These are phyloP conservation scores for Rhodotorula graminis DNA, from an alignment of 768 basidiomycete genomes.

Conservation along the genomic window DNA sequence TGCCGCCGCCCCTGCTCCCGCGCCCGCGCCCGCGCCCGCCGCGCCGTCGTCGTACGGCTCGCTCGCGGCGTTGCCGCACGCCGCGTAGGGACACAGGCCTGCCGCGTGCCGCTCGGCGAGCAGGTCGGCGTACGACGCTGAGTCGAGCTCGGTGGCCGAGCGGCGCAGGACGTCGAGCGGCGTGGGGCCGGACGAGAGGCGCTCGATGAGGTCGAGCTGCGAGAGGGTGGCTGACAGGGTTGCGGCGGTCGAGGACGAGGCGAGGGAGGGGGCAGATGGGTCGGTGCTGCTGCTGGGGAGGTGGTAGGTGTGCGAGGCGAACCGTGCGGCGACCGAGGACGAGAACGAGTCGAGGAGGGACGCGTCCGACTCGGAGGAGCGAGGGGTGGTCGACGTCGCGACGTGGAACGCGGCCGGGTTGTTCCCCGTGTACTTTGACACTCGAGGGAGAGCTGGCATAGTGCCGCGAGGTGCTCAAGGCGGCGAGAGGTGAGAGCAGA, in stretches of 20 bases:
- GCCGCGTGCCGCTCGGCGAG: conserved; percentile 4
- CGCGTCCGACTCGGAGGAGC: not conserved
- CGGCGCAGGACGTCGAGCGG: not conserved
- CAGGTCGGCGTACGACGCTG: not conserved
- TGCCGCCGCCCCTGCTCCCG: not conserved
- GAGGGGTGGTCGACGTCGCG: conserved; percentile 3
- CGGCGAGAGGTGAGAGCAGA: not conserved
- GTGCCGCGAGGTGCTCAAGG: too few relatives aligned
- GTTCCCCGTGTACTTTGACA: not conserved
- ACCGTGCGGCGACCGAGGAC: not conserved
- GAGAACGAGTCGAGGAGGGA: not conserved
- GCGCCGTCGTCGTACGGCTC: not conserved
- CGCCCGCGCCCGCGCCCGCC: not conserved
- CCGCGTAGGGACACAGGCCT: conserved; percentile 1
- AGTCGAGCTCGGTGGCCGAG: not conserved
- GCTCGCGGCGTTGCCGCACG: not conserved
- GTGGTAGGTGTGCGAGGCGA: not conserved
- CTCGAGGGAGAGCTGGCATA: conserved; percentile 5
- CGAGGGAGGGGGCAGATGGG: not conserved
- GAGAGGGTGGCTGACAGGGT: too few relatives aligned
- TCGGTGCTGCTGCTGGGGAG: not conserved
- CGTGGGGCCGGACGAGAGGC: not conserved
- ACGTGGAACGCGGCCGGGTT: conserved; percentile 13
- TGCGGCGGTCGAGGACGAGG: too few relatives aligned
- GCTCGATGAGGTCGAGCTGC: conserved; percentile 17